Percentiles rank a stretch among this genome's conserved stretches.
Conservation (phyloP, 495 filamentous ascomycete species). For the Trichoderma reesei region DNA sequence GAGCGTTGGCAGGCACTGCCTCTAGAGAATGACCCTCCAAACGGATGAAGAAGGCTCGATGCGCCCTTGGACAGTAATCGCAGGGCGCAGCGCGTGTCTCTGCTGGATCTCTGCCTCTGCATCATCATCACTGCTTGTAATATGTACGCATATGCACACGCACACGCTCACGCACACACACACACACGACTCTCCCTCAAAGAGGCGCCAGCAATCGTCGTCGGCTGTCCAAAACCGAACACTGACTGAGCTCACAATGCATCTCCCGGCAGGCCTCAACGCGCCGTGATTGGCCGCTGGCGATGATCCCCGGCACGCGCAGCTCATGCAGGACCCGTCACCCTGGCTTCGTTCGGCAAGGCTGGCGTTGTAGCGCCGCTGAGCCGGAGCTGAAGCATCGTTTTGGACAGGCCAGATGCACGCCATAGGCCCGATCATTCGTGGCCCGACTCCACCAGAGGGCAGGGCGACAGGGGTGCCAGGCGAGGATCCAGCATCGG, state of each 20-base stretch:
- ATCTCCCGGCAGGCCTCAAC: background rate
- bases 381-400: background rate
- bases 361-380: slow-evolving; percentile 3
- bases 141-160: too few species aligned
- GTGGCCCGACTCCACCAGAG: background rate
- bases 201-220: background rate
- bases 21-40: background rate
- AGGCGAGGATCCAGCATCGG: background rate
- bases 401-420: background rate
- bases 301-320: background rate
- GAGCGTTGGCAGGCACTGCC: background rate
- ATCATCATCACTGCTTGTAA: background rate
- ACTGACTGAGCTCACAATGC: background rate
- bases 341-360: slow-evolving; percentile 8
- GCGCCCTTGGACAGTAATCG: background rate
- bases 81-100: background rate
- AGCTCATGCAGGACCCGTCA: slow-evolving; percentile 3
- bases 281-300: background rate
- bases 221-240: background rate
- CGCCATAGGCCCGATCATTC: slow-evolving; percentile 1
- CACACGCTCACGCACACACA: too few species aligned
- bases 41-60: background rate
- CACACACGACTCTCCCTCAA: too few species aligned
- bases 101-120: background rate
- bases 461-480: background rate